Evolutionary conservation across 352 stramenopile genomes (phyloP), one percentile per base, ranked within the genome.

Genomic region (Phytophthora macrochlamydospora): DNA sequence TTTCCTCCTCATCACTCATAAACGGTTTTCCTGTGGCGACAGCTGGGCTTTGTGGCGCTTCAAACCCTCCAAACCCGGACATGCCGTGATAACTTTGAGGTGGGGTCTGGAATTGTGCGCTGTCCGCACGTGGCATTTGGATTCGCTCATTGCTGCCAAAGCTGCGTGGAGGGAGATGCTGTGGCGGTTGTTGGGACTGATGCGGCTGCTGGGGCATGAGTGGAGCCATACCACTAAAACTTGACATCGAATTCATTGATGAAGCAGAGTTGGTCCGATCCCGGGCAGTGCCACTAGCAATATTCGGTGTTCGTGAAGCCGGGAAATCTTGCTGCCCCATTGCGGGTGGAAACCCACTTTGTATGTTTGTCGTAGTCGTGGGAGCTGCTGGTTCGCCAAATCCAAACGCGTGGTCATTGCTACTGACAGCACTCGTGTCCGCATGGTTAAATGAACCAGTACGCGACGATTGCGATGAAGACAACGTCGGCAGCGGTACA

Each of bases 1-100:
- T 72, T 48, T 94, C 81, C 8, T 85, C 75, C 28, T 89, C 81
- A 28, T 84, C 70, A 33, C 70, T 61, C 73, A 94, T 65, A 59
- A 94, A 94, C 12, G 68, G 75, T 56, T 80, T 89, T 29, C 73
- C 72, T 2, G 32, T 29, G 2, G 35, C 35, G 43, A 43, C 28
- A 30, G 29, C 24, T 8, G 40, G 14, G 5, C 42, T 11, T 44
- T 61, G 49, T 9, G 61, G 40, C 30, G 35, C 38, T 24, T 50
- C 60, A 56, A 71, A 76, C 30, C 50, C 55, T 44, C 53, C 71
- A 55, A 71, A 69, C 3, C 51, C 51, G 58, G 69, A 56, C 69
- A 71, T 65, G 8, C 65, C 59, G 12, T 35, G 28, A 43, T 58
- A 66, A 29, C 40, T 31, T 35, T 62, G 65, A 12, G 62, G 31